Evolutionary conservation across 495 filamentous ascomycete genomes (phyloP), one percentile per base, ranked within the genome.

Genomic region (Penicillium odoratum): DNA sequence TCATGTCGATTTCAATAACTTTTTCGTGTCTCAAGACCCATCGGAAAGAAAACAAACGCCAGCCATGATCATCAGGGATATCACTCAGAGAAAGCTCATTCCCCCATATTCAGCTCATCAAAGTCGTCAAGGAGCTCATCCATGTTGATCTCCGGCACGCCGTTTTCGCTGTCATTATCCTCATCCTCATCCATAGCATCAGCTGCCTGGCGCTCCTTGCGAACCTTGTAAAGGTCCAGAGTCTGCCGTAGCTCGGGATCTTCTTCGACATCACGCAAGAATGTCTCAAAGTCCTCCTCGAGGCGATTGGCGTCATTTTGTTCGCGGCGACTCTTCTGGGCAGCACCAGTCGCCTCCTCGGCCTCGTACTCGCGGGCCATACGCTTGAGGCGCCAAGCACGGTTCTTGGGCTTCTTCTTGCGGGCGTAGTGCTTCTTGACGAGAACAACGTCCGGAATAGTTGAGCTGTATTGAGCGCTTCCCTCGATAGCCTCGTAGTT

Each of bases 351-450:
- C 25, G 53, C 47, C 4, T 66, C 68, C 71, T 95, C 80, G 69
- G 95, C 81, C 46, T 88, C 86, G 66, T 98, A 89, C 49, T 97
- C 92, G 70, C 83, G 85, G 44, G 84, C 84, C 90, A 98, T 95
- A 64, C 93, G 91, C 85, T 89, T 92, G 65, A 98, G 84, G 59
- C 88, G 88, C 94, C 94, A 98, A 74, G 88, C 86, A 42, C 95
- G 86, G 65, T 77, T 82, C 78, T 89, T 91, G 77, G 88, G 89
- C 81, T 92, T 91, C 81, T 91, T 88, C 64, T 87, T 87, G 71
- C 91, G 86, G 7, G 89, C 83, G 72, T 95, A 98, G 80, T 85
- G 83, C 70, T 99, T 99, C 91, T 95, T 97, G 61, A 99, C 91
- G 3, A 99, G 83, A 0, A 98, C 69, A 1, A 97, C 95, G 60